Conservation (phyloP, 768 basidiomycete genomes). For the Mycena chlorophos region DNA sequence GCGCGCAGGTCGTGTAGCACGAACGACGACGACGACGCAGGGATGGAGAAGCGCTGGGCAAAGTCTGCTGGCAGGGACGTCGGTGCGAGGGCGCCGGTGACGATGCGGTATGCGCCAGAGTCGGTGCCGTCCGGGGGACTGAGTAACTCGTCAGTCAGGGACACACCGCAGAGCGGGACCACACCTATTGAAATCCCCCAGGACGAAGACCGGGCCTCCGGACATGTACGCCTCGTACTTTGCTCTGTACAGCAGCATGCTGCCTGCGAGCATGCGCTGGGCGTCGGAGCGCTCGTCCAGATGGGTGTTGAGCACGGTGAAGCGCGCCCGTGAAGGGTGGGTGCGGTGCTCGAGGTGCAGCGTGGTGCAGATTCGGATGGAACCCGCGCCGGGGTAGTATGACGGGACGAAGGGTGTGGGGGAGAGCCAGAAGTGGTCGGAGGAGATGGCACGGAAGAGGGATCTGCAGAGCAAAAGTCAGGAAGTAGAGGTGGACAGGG, state of each 20-base stretch:
- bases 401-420: conserved; percentile 51
- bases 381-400: conserved; percentile 50
- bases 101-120: conserved; percentile 52
- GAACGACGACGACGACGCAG: conserved; percentile 35
- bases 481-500: neutral
- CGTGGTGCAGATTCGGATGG: conserved; percentile 48
- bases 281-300: conserved; percentile 54
- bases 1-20: conserved; percentile 47
- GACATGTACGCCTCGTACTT: conserved; percentile 46
- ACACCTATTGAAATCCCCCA: conserved; percentile 53
- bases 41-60: conserved; percentile 40
- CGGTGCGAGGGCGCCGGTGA: conserved; percentile 43
- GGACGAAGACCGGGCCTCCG: conserved; percentile 44
- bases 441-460: conserved; percentile 35
- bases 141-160: conserved; percentile 15
- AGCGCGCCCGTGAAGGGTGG: conserved; percentile 18
- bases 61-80: conserved; percentile 46
- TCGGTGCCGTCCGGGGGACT: conserved; percentile 46
- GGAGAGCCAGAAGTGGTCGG: conserved; percentile 59
- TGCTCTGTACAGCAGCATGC: conserved; percentile 49
- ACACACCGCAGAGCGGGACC: neutral
- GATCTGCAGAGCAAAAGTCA: conserved; percentile 22
- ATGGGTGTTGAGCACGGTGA: conserved; percentile 53
- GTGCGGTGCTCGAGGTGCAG: conserved; percentile 29
- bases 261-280: conserved; percentile 51